phyloP scores from a whole-genome alignment of 1,284 basidiomycete genomes.

The Polyporus tsugae region DNA sequence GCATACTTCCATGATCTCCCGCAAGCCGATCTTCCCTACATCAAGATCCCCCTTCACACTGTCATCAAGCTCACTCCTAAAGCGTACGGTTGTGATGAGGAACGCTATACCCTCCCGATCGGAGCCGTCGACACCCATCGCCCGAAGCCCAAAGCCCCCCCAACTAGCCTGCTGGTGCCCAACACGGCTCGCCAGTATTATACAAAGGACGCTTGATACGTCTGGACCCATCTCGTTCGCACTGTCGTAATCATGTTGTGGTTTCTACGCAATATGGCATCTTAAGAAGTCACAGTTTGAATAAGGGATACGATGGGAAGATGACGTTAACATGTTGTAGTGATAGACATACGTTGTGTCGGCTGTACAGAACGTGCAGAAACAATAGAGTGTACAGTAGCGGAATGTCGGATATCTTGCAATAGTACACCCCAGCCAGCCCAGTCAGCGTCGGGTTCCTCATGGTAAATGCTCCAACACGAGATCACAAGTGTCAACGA shows the following conservation, averaged over 20 bases:
- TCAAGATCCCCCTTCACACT: slow-evolving; percentile 96
- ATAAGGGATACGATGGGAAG: background rate
- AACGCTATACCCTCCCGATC: slow-evolving; percentile 90
- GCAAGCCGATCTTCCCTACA: slow-evolving; percentile 96
- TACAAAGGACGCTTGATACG: slow-evolving; percentile 30
- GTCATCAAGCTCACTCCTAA: slow-evolving; percentile 98
- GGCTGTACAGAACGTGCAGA: background rate
- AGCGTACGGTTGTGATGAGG: slow-evolving; percentile 99
- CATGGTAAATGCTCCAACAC: no score
- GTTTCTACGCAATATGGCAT: background rate
- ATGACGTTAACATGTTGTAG: background rate
- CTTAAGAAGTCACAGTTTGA: background rate
- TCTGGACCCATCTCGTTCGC: background rate
- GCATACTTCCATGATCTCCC: slow-evolving; percentile 95
- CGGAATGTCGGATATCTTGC: background rate
- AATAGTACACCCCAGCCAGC: no score
- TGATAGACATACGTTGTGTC: background rate
- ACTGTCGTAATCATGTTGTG: background rate
- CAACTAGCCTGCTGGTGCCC: slow-evolving; percentile 34
- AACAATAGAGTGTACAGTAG: background rate
- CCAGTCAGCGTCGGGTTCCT: no score
- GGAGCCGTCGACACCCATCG: slow-evolving; percentile 93
- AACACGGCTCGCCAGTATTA: slow-evolving; percentile 48
- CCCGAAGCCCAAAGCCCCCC: slow-evolving; percentile 72
- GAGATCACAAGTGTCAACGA: no score